A percentile compares a stretch with the other conserved stretches of the same genome.
Evolutionary conservation across 495 filamentous ascomycete species (phyloP).

Genomic region (Xylaria castorea): DNA sequence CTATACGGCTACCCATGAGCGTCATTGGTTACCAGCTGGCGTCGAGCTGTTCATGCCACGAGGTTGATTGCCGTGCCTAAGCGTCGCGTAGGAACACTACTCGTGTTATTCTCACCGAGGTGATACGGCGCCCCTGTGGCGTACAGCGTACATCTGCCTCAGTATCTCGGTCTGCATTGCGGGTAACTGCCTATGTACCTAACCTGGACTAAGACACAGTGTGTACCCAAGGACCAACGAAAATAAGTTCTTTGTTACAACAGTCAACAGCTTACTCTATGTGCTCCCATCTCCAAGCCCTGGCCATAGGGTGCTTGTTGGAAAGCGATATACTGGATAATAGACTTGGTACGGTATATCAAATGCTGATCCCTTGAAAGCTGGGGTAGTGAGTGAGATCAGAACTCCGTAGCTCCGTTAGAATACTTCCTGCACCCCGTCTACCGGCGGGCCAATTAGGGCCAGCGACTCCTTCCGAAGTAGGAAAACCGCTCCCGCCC

Average conservation of each 20-base stretch:
- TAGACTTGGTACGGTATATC: background rate
- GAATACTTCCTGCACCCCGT: constrained; percentile 14
- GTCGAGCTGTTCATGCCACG: constrained; percentile 7
- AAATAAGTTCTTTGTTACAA: background rate
- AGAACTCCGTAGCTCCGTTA: constrained; percentile 25
- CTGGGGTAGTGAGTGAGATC: constrained; percentile 15
- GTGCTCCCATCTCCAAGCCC: background rate
- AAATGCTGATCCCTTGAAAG: background rate
- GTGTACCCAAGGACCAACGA: background rate
- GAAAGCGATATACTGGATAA: background rate
- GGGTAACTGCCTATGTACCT: background rate
- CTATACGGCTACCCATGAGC: background rate
- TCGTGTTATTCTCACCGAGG: background rate
- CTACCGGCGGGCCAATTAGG: constrained; percentile 16
- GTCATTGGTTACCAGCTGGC: constrained; percentile 18
- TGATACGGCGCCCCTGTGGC: background rate
- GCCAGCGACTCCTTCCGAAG: background rate
- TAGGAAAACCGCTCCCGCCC: constrained; percentile 6
- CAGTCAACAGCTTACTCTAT: background rate
- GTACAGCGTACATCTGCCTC: background rate
- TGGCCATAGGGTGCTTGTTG: background rate
- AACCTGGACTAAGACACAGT: background rate
- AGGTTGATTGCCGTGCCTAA: constrained; percentile 13
- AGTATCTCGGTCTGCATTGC: background rate
- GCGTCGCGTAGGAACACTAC: background rate